phyloP scores from a whole-genome alignment of 306 rosid species.

The Corylus heterophylla region DNA sequence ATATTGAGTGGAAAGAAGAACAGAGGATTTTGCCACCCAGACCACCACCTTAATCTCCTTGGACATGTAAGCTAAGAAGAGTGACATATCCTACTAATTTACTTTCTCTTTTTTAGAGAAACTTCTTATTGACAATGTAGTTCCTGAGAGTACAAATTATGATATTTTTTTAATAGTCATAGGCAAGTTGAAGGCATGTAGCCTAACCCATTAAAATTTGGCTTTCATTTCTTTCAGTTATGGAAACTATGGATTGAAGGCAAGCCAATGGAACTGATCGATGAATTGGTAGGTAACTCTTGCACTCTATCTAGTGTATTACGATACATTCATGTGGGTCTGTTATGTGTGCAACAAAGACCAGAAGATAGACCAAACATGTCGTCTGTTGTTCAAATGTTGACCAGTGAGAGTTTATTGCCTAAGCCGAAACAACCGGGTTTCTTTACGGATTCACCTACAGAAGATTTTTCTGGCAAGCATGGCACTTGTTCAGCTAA shows the following conservation, averaged over 20 bases:
- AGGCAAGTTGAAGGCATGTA: background rate
- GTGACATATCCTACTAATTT: background rate
- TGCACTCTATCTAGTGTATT: constrained; percentile 16
- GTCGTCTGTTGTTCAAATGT: constrained; percentile 48
- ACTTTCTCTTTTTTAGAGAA: too few species aligned
- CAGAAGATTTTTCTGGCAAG: constrained; percentile 18
- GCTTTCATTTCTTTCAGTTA: constrained; percentile 12
- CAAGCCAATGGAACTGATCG: constrained; percentile 18
- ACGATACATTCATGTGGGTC: constrained; percentile 51
- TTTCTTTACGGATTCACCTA: constrained; percentile 22
- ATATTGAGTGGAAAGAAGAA: constrained; percentile 54
- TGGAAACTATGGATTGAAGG: constrained; percentile 35
- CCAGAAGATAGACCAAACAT: constrained; percentile 62
- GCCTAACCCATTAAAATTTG: background rate
- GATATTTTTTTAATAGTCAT: background rate
- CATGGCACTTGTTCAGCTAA: constrained; percentile 21
- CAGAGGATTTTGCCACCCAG: constrained; percentile 35
- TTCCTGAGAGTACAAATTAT: background rate
- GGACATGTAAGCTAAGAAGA: constrained; percentile 40
- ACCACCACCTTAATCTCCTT: constrained; percentile 43
- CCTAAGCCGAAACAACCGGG: constrained; percentile 53
- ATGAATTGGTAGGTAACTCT: constrained; percentile 15
- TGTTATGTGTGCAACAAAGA: constrained; percentile 51
- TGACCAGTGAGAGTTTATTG: constrained; percentile 41
- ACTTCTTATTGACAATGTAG: background rate